Evolutionary conservation across 2,329 filamentous ascomycete species (phyloP).

Genomic region (Aspergillus piperis): DNA sequence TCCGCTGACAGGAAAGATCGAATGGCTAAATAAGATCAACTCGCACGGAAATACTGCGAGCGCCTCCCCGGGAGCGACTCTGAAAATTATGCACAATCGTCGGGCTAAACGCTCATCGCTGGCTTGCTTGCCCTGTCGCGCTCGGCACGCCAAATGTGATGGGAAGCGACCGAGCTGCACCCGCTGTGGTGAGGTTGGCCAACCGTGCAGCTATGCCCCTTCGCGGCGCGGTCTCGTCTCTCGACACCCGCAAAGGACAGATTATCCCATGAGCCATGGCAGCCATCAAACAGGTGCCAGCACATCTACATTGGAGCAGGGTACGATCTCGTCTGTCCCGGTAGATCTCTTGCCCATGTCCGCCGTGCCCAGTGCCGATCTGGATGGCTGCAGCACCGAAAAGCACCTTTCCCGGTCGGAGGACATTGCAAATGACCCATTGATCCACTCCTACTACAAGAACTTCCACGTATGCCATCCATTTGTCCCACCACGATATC

Average conservation of each 20-base stretch:
- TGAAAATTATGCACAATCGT: no score
- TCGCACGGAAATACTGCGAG: no score
- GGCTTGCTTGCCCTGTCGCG: conserved; percentile 38
- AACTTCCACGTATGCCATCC: conserved; percentile 36
- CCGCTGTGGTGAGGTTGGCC: conserved; percentile 45
- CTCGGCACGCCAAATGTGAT: conserved; percentile 51
- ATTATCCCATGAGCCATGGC: not conserved
- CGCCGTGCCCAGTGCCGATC: no score
- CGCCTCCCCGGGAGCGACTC: no score
- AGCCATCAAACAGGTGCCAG: no score
- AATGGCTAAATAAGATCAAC: no score
- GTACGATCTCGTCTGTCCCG: no score
- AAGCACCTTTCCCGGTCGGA: no score
- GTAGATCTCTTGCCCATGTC: not conserved
- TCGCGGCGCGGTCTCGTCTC: conserved; percentile 46
- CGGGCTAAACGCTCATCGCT: conserved; percentile 21
- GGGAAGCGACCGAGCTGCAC: conserved; percentile 46
- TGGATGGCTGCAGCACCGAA: not conserved
- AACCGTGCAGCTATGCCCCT: conserved; percentile 51
- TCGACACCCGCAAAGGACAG: not conserved
- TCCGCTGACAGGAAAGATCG: no score
- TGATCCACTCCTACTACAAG: conserved; percentile 34
- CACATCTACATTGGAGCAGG: no score
- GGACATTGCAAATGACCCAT: conserved; percentile 16
- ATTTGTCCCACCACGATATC: conserved; percentile 26